These are phyloP conservation scores for Umbelopsis vinacea DNA, from an alignment of 192 early-diverging fungal genomes.

Conservation along the genomic window DNA sequence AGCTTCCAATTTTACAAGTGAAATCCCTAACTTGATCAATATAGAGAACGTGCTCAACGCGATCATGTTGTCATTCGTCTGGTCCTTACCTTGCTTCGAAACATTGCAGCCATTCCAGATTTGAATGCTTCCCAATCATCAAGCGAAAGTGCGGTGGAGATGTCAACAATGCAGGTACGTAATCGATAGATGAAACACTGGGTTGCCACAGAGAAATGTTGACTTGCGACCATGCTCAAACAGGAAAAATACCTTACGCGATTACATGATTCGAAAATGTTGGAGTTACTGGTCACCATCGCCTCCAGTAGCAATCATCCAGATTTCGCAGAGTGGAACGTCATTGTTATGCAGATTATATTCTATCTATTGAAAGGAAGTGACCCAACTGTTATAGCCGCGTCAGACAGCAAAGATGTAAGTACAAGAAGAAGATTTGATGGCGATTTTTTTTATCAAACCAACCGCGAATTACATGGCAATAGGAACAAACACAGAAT, in stretches of 20 bases:
- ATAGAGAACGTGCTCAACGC: conserved; percentile 58
- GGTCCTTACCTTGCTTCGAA: conserved; percentile 77
- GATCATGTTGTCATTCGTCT: conserved; percentile 68
- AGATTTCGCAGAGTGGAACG: conserved; percentile 68
- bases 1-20: neutral
- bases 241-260: conserved; percentile 31
- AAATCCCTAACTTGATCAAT: neutral
- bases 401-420: neutral
- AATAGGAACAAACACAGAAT: conserved; percentile 32
- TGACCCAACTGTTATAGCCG: conserved; percentile 42
- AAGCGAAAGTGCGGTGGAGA: conserved; percentile 55
- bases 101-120: conserved; percentile 83
- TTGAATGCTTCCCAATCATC: conserved; percentile 59
- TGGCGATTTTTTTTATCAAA: neutral
- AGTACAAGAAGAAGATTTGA: conserved; percentile 27
- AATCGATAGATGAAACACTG: neutral
- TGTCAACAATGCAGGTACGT: conserved; percentile 67
- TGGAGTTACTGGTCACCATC: conserved; percentile 73
- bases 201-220: neutral
- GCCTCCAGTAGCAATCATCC: conserved; percentile 63
- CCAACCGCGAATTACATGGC: neutral
- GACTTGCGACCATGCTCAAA: neutral
- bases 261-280: conserved; percentile 62
- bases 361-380: conserved; percentile 63
- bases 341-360: conserved; percentile 63